A percentile compares a stretch with the other conserved stretches of the same genome.
Conservation (phyloP, 148 eudicot species). For the Mesembryanthemum crystallinum region DNA sequence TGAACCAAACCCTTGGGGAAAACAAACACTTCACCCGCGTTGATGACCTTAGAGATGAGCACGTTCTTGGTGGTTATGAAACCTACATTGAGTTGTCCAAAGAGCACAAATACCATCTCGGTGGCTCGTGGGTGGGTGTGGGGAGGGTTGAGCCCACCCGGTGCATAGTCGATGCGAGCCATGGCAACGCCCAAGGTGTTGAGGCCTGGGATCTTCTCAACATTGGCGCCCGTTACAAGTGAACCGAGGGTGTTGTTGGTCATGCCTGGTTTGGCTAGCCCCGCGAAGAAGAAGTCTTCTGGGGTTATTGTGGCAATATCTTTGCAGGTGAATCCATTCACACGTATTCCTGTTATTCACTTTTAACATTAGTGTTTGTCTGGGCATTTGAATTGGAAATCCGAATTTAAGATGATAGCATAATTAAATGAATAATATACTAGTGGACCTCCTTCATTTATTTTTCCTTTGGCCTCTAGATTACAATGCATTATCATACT, state of each 20-base stretch:
- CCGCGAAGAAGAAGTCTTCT: slow-evolving; percentile 22
- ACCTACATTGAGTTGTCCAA: slow-evolving; percentile 27
- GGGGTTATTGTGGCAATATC: neutral
- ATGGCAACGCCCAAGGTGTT: slow-evolving; percentile 26
- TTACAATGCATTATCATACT: too few species aligned
- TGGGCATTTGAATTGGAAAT: too few species aligned
- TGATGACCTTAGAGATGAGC: slow-evolving; percentile 26
- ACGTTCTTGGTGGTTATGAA: slow-evolving; percentile 32
- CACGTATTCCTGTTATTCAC: slow-evolving; percentile 8
- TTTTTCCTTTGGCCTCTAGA: too few species aligned
- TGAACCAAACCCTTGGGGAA: slow-evolving; percentile 35
- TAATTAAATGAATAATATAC: too few species aligned
- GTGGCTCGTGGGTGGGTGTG: slow-evolving; percentile 29
- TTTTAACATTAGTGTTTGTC: too few species aligned
- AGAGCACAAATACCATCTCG: slow-evolving; percentile 27
- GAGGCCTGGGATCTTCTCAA: slow-evolving; percentile 20
- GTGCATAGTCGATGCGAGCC: slow-evolving; percentile 24
- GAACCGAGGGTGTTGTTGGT: slow-evolving; percentile 19
- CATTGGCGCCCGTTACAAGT: slow-evolving; percentile 25
- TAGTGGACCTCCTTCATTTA: too few species aligned
- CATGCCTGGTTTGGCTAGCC: slow-evolving; percentile 15
- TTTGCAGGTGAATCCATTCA: slow-evolving; percentile 26
- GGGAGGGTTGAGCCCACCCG: slow-evolving; percentile 24
- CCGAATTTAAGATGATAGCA: too few species aligned
- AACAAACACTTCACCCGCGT: slow-evolving; percentile 30